A percentile compares a stretch with the other conserved stretches of the same genome.
Evolutionary conservation across 495 filamentous ascomycete species (phyloP).

Genomic region (Xylaria acuta): DNA sequence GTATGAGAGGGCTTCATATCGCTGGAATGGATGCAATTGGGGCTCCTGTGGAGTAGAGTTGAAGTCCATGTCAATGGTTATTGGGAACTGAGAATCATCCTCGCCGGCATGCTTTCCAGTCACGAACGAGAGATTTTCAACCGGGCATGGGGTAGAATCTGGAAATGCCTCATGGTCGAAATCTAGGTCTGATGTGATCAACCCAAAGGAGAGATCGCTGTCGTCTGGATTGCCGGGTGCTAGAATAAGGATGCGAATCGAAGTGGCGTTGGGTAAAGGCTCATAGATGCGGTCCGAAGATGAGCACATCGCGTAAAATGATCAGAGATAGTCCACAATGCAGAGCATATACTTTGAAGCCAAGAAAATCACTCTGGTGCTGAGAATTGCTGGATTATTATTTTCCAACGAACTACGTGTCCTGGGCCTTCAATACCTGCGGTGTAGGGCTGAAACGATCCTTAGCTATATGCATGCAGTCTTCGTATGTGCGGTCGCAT

Average conservation of each 20-base stretch:
- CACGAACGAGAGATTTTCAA: not conserved
- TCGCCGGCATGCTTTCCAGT: not conserved
- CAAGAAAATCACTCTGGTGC: too few species aligned
- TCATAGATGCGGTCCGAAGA: not conserved
- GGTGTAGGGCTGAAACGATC: too few species aligned
- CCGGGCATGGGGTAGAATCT: not conserved
- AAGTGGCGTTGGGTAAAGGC: conserved; percentile 8
- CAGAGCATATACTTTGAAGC: too few species aligned
- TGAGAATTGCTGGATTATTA: too few species aligned
- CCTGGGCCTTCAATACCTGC: too few species aligned
- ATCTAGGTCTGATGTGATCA: conserved; percentile 1
- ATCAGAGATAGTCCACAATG: not conserved
- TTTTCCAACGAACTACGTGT: too few species aligned
- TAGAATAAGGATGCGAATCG: conserved; percentile 8
- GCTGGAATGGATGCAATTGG: conserved; percentile 1
- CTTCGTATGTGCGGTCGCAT: too few species aligned
- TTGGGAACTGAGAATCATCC: not conserved
- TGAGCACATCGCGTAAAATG: not conserved
- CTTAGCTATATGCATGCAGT: too few species aligned
- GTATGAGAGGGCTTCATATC: conserved; percentile 34
- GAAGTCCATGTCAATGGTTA: conserved; percentile 1
- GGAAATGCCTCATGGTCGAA: not conserved
- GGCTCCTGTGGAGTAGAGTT: not conserved
- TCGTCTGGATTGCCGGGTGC: conserved; percentile 4
- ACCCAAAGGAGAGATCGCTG: not conserved